These are phyloP conservation scores for Tetradesmus obliquus DNA, from an alignment of 139 green algal genomes.

Conservation along the genomic window DNA sequence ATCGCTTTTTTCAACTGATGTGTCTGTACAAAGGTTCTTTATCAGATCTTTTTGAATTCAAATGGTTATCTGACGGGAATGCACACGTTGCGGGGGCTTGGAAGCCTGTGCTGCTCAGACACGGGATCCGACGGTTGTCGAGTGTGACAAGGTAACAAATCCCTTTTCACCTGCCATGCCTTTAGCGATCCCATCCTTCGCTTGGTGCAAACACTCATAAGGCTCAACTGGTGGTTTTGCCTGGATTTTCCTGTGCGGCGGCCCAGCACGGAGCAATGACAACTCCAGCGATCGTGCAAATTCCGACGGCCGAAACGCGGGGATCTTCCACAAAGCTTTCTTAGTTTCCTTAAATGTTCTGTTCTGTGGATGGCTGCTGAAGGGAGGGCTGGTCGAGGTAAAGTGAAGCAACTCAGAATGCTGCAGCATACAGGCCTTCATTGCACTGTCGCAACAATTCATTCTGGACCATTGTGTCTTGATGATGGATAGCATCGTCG, in stretches of 20 bases:
- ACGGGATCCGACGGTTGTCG: neutral
- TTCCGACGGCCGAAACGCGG: no score
- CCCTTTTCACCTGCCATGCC: neutral
- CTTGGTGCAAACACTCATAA: neutral
- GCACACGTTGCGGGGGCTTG: neutral
- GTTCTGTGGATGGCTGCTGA: no score
- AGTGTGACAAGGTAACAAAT: neutral
- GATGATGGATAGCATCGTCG: no score
- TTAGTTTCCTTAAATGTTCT: no score
- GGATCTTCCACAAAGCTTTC: no score
- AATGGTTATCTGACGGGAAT: neutral
- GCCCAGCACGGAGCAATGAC: no score
- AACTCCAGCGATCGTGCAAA: no score
- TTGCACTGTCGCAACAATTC: no score
- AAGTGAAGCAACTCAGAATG: no score
- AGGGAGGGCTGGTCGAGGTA: no score
- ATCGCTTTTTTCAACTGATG: neutral
- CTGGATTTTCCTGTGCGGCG: neutral
- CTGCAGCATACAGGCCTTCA: no score
- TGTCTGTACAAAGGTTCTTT: neutral
- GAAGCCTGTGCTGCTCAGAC: neutral
- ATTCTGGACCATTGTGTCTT: no score
- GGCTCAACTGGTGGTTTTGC: neutral
- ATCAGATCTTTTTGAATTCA: neutral
- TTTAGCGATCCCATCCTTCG: neutral